Evolutionary conservation across 2,329 filamentous ascomycete genomes (phyloP).

Genomic region (Curvularia spicifera): DNA sequence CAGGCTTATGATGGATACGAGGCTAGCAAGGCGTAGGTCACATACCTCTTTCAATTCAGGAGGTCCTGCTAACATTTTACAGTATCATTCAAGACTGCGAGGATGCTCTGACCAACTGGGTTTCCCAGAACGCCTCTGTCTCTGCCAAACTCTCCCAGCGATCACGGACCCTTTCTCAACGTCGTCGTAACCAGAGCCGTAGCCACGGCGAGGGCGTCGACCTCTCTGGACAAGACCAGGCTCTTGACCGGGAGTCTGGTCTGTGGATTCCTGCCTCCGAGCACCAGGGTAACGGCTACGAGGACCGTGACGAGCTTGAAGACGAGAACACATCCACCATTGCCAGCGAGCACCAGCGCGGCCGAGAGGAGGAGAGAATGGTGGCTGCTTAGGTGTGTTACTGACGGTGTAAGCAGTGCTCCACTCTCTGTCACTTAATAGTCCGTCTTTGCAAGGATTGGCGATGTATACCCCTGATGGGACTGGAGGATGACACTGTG

Average conservation of each 20-base stretch:
- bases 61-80: slow-evolving; percentile 25
- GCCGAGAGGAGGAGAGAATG: slow-evolving; percentile 56
- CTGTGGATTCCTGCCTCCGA: slow-evolving; percentile 79
- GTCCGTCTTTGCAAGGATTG: slow-evolving; percentile 28
- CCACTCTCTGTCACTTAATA: slow-evolving; percentile 32
- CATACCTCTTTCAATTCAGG: no score
- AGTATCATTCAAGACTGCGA: slow-evolving; percentile 99
- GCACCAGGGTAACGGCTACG: slow-evolving; percentile 67
- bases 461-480: slow-evolving; percentile 47
- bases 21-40: slow-evolving; percentile 79
- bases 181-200: slow-evolving; percentile 69
- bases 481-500: slow-evolving; percentile 25
- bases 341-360: slow-evolving; percentile 51
- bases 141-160: slow-evolving; percentile 85
- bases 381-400: slow-evolving; percentile 39
- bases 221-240: slow-evolving; percentile 80
- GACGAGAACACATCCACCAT: slow-evolving; percentile 58
- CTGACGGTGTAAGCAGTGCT: slow-evolving; percentile 31
- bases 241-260: slow-evolving; percentile 77
- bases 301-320: slow-evolving; percentile 68
- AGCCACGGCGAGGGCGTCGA: slow-evolving; percentile 77
- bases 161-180: slow-evolving; percentile 84
- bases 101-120: slow-evolving; percentile 96
- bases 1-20: slow-evolving; percentile 97
- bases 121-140: slow-evolving; percentile 86